Evolutionary conservation across 257 asterid species (phyloP).

Genomic region (Solanum dulcamara): DNA sequence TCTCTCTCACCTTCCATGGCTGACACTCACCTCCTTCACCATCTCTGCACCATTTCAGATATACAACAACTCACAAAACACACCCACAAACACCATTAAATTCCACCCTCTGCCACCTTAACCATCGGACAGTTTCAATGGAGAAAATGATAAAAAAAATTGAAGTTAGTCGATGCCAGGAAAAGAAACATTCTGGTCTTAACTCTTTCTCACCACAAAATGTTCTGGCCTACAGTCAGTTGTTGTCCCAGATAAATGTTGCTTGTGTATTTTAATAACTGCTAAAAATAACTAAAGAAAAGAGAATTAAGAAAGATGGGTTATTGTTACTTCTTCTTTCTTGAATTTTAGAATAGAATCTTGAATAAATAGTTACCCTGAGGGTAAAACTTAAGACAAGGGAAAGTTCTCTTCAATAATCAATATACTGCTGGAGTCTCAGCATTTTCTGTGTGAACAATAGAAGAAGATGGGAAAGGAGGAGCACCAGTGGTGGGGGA

Average conservation of each 20-base stretch:
- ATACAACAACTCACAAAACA: neutral
- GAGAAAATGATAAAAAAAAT: neutral
- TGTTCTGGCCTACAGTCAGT: neutral
- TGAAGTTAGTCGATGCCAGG: neutral
- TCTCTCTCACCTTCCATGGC: neutral
- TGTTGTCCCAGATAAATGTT: too few species aligned
- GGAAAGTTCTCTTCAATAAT: too few species aligned
- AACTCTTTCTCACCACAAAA: neutral
- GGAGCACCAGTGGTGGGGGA: too few species aligned
- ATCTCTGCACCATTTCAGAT: neutral
- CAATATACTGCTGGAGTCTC: too few species aligned
- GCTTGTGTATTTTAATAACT: too few species aligned
- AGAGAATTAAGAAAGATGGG: too few species aligned
- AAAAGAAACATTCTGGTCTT: neutral
- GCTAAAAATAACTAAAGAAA: too few species aligned
- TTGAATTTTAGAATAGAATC: too few species aligned
- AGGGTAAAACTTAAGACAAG: too few species aligned
- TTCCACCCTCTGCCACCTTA: neutral
- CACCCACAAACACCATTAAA: neutral
- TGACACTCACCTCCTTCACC: neutral
- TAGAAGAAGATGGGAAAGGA: neutral
- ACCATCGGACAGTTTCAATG: neutral
- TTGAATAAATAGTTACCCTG: too few species aligned
- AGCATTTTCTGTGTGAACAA: too few species aligned
- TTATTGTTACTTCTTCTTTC: too few species aligned